Evolutionary conservation across 2,329 filamentous ascomycete species (phyloP).

Genomic region (Penicillium sp.): DNA sequence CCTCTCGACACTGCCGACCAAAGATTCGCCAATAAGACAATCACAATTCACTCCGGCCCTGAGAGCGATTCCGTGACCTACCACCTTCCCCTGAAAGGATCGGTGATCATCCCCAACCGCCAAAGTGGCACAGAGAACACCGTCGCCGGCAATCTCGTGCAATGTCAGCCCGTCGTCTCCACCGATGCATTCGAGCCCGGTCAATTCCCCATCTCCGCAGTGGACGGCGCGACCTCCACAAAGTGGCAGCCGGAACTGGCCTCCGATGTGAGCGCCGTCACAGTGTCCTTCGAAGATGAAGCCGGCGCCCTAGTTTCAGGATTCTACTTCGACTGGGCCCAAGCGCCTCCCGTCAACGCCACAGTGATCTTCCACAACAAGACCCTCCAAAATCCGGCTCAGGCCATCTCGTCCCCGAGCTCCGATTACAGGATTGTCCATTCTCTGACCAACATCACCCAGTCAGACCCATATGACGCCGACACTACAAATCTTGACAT

Average conservation of each 20-base stretch:
- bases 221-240: slow-evolving; percentile 67
- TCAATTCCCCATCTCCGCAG: slow-evolving; percentile 68
- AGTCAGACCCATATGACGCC: slow-evolving; percentile 42
- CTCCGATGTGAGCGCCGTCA: slow-evolving; percentile 56
- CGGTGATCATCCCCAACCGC: slow-evolving; percentile 60
- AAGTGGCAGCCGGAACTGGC: slow-evolving; percentile 64
- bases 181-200: slow-evolving; percentile 56
- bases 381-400: slow-evolving; percentile 28
- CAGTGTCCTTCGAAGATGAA: slow-evolving; percentile 53
- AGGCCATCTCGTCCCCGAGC: slow-evolving; percentile 9
- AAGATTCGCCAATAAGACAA: slow-evolving; percentile 54
- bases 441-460: slow-evolving; percentile 31
- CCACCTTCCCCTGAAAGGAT: slow-evolving; percentile 50
- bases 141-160: slow-evolving; percentile 61
- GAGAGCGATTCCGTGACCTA: slow-evolving; percentile 46
- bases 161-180: slow-evolving; percentile 61
- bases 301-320: slow-evolving; percentile 36
- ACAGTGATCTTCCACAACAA: slow-evolving; percentile 58
- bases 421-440: slow-evolving; percentile 25
- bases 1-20: slow-evolving; percentile 55
- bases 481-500: slow-evolving; percentile 31
- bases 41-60: slow-evolving; percentile 60
- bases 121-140: slow-evolving; percentile 57
- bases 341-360: slow-evolving; percentile 56
- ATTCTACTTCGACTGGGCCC: slow-evolving; percentile 63